phyloP scores from a whole-genome alignment of 2,329 filamentous ascomycete species.

The Fusarium begoniae region DNA sequence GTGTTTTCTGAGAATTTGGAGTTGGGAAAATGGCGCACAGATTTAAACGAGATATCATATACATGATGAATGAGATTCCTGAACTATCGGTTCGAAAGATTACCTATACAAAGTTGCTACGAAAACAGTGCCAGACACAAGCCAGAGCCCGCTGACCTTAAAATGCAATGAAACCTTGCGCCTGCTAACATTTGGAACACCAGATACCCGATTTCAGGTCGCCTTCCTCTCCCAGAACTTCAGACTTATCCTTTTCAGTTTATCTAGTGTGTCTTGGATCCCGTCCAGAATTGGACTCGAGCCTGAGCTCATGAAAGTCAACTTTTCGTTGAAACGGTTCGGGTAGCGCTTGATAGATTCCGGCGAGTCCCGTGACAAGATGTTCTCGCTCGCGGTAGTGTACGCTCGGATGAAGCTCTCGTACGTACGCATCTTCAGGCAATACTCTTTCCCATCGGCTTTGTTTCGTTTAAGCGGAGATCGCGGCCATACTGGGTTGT shows the following conservation, averaged over 20 bases:
- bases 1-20: constrained; percentile 26
- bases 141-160: too few species aligned
- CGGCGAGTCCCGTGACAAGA: neutral
- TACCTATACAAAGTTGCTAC: neutral
- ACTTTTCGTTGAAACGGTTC: neutral
- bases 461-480: neutral
- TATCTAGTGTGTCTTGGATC: neutral
- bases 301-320: neutral
- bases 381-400: neutral
- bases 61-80: constrained; percentile 17
- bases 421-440: neutral
- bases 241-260: neutral
- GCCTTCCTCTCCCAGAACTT: neutral
- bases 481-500: constrained; percentile 28
- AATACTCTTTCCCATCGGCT: fast-evolving
- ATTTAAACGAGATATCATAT: constrained; percentile 19
- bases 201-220: neutral
- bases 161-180: neutral
- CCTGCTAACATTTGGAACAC: neutral
- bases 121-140: neutral
- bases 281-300: neutral
- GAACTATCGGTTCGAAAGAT: constrained; percentile 10
- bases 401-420: neutral
- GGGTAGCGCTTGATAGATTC: neutral
- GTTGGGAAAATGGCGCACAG: constrained; percentile 32